phyloP scores from a whole-genome alignment of 2,329 filamentous ascomycete genomes.

The Fusarium haematococcum region DNA sequence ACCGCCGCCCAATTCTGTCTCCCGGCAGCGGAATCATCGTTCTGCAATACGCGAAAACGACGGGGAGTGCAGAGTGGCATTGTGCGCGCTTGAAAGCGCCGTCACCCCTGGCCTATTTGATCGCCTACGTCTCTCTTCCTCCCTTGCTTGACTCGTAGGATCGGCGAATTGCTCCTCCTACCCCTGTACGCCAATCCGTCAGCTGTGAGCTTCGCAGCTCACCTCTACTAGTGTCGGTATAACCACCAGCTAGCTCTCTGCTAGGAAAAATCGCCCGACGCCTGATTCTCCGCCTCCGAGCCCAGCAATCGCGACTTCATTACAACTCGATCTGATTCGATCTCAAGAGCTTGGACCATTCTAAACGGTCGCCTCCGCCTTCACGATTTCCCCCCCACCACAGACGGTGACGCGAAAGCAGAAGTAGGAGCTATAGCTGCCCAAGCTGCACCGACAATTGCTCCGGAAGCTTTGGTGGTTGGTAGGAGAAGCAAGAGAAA shows the following conservation, averaged over 20 bases:
- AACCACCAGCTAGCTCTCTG: constrained; percentile 17
- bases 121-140: not conserved
- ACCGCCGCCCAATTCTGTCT: constrained; percentile 8
- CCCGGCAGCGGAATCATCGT: not conserved
- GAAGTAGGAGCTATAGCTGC: constrained; percentile 11
- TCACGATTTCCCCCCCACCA: constrained; percentile 27
- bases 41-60: not conserved
- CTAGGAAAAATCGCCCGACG: constrained; percentile 6
- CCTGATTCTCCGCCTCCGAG: constrained; percentile 1
- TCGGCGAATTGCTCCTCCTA: constrained; percentile 15
- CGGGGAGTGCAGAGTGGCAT: not conserved
- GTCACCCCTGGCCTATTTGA: not conserved
- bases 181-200: constrained; percentile 10
- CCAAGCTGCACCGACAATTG: constrained; percentile 6
- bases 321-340: constrained; percentile 8
- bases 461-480: not conserved
- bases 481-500: not conserved
- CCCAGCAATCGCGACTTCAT: constrained; percentile 4
- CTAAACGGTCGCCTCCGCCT: constrained; percentile 17
- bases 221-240: constrained; percentile 14
- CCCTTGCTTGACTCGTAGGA: constrained; percentile 19
- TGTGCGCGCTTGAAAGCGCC: constrained; percentile 17
- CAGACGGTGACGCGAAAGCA: constrained; percentile 28
- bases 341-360: constrained; percentile 17
- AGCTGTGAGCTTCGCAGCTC: constrained; percentile 24